These are phyloP conservation scores for Metarhizium rileyi DNA, from an alignment of 2,329 filamentous ascomycete genomes.

Conservation along the genomic window DNA sequence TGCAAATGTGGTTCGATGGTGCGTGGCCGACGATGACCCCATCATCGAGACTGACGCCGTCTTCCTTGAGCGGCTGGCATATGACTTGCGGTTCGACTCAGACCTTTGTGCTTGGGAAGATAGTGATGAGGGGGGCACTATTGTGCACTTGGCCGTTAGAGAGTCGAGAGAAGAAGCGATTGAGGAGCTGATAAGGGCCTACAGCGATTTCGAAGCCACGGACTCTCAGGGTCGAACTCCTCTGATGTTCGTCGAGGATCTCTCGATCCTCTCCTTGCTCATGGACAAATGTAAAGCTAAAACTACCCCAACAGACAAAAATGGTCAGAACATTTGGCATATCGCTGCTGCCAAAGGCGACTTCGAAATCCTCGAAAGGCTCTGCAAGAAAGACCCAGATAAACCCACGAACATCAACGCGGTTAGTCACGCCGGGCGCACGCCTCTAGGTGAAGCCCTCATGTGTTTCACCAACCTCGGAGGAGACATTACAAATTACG, in stretches of 20 bases:
- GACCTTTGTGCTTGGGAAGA: slow-evolving; percentile 12
- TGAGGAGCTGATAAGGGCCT: slow-evolving; percentile 16
- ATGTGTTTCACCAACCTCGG: slow-evolving; percentile 5
- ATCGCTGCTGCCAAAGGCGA: slow-evolving; percentile 25
- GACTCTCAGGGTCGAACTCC: slow-evolving; percentile 24
- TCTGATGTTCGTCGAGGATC: slow-evolving; percentile 23
- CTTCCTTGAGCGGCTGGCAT: slow-evolving; percentile 17
- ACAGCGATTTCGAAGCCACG: slow-evolving; percentile 17
- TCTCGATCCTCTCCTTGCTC: slow-evolving; percentile 16
- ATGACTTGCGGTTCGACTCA: slow-evolving; percentile 22
- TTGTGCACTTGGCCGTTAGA: slow-evolving; percentile 23
- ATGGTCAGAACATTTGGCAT: slow-evolving; percentile 29
- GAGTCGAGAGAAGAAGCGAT: slow-evolving; percentile 17
- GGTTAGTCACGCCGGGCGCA: slow-evolving; percentile 12
- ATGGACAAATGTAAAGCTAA: slow-evolving; percentile 15
- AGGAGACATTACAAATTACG: neutral
- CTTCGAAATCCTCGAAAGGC: slow-evolving; percentile 17
- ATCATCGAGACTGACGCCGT: slow-evolving; percentile 17
- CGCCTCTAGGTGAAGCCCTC: slow-evolving; percentile 23
- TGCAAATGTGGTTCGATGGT: neutral
- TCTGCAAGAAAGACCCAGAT: slow-evolving; percentile 20
- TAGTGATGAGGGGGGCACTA: slow-evolving; percentile 11
- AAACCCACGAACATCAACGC: slow-evolving; percentile 18
- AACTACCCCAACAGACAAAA: slow-evolving; percentile 20
- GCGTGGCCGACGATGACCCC: slow-evolving; percentile 13